Conservation (phyloP, 2,329 filamentous ascomycete species). For the Rugonectria rugulosa region DNA sequence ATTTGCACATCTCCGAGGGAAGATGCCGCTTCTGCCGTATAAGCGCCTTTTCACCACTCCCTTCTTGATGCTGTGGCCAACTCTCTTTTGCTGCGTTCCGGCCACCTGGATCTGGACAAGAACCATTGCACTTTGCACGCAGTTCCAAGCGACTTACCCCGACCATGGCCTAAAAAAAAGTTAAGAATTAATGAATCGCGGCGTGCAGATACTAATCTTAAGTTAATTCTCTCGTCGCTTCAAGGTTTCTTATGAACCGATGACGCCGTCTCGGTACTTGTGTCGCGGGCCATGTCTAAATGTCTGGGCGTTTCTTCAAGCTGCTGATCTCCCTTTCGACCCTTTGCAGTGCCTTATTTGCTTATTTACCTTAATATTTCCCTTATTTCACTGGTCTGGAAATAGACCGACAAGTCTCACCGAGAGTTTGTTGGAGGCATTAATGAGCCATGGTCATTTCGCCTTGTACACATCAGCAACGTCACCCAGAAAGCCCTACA, state of each 20-base stretch:
- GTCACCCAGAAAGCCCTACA: neutral
- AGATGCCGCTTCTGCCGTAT: constrained; percentile 15
- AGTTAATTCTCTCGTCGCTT: no score
- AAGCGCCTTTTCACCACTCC: constrained; percentile 7
- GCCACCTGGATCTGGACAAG: neutral
- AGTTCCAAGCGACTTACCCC: no score
- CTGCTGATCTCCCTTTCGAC: constrained; percentile 10
- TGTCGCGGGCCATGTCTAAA: neutral
- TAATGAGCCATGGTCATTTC: neutral
- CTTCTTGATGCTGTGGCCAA: constrained; percentile 7
- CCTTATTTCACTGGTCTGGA: constrained; percentile 7
- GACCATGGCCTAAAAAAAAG: neutral
- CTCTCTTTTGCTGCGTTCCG: constrained; percentile 13
- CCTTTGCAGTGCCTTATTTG: no score
- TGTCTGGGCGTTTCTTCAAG: neutral
- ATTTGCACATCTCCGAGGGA: neutral
- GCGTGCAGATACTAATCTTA: constrained; percentile 9
- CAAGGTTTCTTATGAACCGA: no score
- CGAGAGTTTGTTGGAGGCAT: constrained; percentile 4
- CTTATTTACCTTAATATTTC: neutral
- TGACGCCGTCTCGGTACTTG: constrained; percentile 13
- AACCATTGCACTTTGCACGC: no score
- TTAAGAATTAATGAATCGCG: no score
- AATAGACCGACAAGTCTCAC: constrained; percentile 10
- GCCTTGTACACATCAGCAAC: neutral